These are phyloP conservation scores for Monosporascus sp. DNA, from an alignment of 2,329 filamentous ascomycete genomes.

Conservation along the genomic window DNA sequence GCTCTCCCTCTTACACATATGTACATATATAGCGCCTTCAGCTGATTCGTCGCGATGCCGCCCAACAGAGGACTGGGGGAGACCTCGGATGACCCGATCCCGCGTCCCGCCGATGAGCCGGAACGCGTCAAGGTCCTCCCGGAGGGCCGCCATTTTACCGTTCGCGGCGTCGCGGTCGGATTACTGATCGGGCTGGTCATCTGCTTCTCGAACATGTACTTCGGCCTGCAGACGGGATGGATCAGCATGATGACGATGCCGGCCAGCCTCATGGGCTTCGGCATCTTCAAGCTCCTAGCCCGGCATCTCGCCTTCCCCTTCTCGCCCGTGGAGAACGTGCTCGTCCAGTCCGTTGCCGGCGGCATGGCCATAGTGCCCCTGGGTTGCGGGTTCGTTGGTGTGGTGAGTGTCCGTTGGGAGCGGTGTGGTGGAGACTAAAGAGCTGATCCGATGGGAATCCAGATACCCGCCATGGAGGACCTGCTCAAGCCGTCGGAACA, in stretches of 20 bases:
- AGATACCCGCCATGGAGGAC: constrained; percentile 85
- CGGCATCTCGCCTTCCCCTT: constrained; percentile 74
- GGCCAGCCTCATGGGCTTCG: constrained; percentile 87
- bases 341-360: constrained; percentile 93
- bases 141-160: constrained; percentile 69
- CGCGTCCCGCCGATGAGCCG: constrained; percentile 1
- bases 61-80: background rate
- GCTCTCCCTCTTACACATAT: background rate
- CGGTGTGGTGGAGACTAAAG: background rate
- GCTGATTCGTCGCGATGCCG: background rate
- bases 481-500: constrained; percentile 72
- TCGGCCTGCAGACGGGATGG: constrained; percentile 81
- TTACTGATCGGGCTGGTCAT: constrained; percentile 83
- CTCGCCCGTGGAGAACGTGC: constrained; percentile 89
- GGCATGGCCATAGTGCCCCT: constrained; percentile 96
- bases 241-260: constrained; percentile 93
- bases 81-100: background rate
- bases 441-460: background rate
- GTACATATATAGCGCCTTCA: background rate
- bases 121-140: constrained; percentile 21
- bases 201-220: constrained; percentile 97
- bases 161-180: constrained; percentile 74
- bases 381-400: constrained; percentile 91
- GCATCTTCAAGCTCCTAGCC: constrained; percentile 77
- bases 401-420: constrained; percentile 39